These are phyloP conservation scores for Yamadazyma buinensis DNA, from an alignment of 1,139 yeast genomes.

Conservation along the genomic window DNA sequence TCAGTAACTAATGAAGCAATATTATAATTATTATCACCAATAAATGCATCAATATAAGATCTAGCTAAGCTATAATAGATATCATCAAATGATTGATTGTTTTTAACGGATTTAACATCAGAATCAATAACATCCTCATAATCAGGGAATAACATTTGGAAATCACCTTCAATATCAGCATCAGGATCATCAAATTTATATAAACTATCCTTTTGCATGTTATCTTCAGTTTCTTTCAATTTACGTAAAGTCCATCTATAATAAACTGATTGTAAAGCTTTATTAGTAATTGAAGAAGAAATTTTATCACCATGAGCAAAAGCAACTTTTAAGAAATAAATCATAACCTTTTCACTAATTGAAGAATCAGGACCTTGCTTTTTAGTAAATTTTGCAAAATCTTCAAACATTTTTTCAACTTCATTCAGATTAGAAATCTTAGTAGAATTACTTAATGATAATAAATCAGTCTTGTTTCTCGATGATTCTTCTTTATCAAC, in stretches of 20 bases:
- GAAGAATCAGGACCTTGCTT: slow-evolving; percentile 40
- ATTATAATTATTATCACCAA: slow-evolving; percentile 11
- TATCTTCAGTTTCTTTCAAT: slow-evolving; percentile 61
- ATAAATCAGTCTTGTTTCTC: slow-evolving; percentile 14
- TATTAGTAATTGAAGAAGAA: slow-evolving; percentile 12
- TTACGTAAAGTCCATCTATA: slow-evolving; percentile 78
- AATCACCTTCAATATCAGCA: slow-evolving; percentile 69
- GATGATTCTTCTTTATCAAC: slow-evolving; percentile 15
- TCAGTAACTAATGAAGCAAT: slow-evolving; percentile 32
- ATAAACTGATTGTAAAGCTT: slow-evolving; percentile 56
- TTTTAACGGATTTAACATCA: slow-evolving; percentile 18
- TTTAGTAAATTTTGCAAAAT: slow-evolving; percentile 37
- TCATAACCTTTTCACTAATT: slow-evolving; percentile 45
- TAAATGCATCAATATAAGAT: slow-evolving; percentile 28
- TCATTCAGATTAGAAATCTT: slow-evolving; percentile 18
- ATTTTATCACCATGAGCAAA: slow-evolving; percentile 22
- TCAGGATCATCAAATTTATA: slow-evolving; percentile 63
- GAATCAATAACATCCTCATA: slow-evolving; percentile 62
- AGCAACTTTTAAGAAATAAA: slow-evolving; percentile 26
- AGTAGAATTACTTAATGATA: slow-evolving; percentile 35
- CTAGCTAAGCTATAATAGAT: slow-evolving; percentile 28
- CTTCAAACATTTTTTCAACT: slow-evolving; percentile 25
- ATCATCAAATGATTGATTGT: slow-evolving; percentile 24
- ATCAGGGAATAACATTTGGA: slow-evolving; percentile 77
- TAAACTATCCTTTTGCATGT: slow-evolving; percentile 55